Base-by-base conservation (phyloP, 352 stramenopile species). In the Vaucheria bursata region DNA sequence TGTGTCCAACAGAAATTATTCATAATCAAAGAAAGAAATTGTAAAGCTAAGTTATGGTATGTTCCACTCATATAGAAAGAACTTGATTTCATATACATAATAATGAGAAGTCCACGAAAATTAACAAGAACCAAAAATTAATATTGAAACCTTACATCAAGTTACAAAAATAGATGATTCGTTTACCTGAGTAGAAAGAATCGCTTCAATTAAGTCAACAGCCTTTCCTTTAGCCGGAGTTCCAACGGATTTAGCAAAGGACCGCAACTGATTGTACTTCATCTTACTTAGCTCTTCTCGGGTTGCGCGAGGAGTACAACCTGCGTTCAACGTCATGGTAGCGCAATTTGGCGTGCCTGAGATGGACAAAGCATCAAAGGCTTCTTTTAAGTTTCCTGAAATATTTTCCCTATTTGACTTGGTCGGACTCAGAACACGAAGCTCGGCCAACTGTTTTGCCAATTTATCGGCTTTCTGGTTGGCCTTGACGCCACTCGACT, bases 201-300 rank as follows among this genome's bases (percentile, higher is more conserved):
- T 69, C 6, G 59, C 59, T 38, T 69, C 59, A 6, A 69, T 29
- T 18, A 69, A 8, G 18, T 69, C 59, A 18, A 69, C 59, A 38
- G 59, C 59, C 59, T 69, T 69, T 6, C 59, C 59, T 29, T 38
- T 69, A 29, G 59, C 59, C 12, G 59, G 59, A 8, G 59, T 69
- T 6, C 59, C 59, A 6, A 69, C 59, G 5, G 6, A 8, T 29
- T 69, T 69, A 6, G 59, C 59, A 6, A 69, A 29, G 59, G 4
- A 18, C 6, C 59, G 59, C 59, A 69, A 29, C 4, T 69, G 4
- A 29, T 69, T 69, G 59, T 69, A 69, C 59, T 69, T 69, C 29
- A 69, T 34, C 6, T 29, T 18, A 29, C 59, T 69, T 6, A 69
- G 59, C 5, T 6, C 59, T 29, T 69, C 59, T 34, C 59, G 59